Evolutionary conservation across 306 rosid species (phyloP), one percentile per base, ranked within the genome.

Genomic region (Dalbergia oliveri): DNA sequence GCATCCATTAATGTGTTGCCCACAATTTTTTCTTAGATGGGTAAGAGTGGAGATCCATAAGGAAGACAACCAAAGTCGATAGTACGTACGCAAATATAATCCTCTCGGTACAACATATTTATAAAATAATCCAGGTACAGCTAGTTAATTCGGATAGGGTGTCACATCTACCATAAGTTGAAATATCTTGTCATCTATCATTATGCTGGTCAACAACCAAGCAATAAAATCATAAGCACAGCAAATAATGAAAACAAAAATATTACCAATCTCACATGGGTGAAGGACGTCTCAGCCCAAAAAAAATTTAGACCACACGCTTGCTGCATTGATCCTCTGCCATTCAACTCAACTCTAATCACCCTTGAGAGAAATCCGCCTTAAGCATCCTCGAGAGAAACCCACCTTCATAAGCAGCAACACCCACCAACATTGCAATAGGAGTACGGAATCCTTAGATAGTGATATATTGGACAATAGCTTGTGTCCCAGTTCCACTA

Each of bases 241-340:
- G 6, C 16, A 50, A 31, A 56, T 14, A 44, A 50, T 15, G 6
- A 39, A 82, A 62, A 59, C 44, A 45, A 90, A 84, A 74, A 71
- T 19, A 78, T 53, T 57, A 41, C 60, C 79, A 61, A 70, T 72
- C 53, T 74, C 76, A 72, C 64, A 6, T 60, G 74, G 75, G 79
- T 6, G 61, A 66, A 34, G 72, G 69, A 80, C 62, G 53, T 75
- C 56, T 50, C 18, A 64, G 87, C 89, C 62, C 58, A 77, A 71
- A 71, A 80, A 77, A 71, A 78, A 84, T 5, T 16, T 6, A 64
- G 82, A 81, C 80, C 79, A 82, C 79, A 81, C 70, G 88, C 78
- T 79, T 59, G 58, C 54, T 8, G 12, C 19, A 34, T 85, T 70
- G 39, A 53, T 56, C 66, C 51, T 68, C 37, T 19, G 69, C 66